Percentiles rank a stretch among this genome's conserved stretches.
These are phyloP conservation scores for Phoma sp. DNA, from an alignment of 2,329 filamentous ascomycete genomes.

Conservation along the genomic window DNA sequence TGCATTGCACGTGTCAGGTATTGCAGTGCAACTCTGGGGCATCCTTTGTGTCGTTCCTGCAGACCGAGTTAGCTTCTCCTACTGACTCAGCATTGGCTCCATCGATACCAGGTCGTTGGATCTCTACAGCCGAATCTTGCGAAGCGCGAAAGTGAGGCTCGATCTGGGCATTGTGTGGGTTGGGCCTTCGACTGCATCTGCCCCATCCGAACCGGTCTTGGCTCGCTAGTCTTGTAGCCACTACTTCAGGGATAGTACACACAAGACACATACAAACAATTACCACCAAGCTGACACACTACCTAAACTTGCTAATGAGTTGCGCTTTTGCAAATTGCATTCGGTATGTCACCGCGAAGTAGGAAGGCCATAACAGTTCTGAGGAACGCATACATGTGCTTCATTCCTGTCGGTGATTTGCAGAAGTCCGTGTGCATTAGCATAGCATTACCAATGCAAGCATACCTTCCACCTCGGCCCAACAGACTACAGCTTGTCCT, in stretches of 20 bases:
- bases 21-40: background rate
- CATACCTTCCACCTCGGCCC: background rate
- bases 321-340: background rate
- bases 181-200: conserved; percentile 5
- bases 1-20: background rate
- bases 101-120: conserved; percentile 24
- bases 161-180: background rate
- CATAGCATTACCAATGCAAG: background rate
- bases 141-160: conserved; percentile 18
- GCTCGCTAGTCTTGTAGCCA: background rate
- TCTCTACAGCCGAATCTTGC: conserved; percentile 5
- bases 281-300: background rate
- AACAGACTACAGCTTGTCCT: background rate
- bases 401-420: no score
- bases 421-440: background rate
- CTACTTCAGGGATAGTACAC: background rate
- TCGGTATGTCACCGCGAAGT: background rate
- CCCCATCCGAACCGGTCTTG: conserved; percentile 9
- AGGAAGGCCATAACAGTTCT: background rate
- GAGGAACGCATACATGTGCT: background rate
- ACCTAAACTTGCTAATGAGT: background rate
- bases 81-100: conserved; percentile 18
- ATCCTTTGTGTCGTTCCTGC: conserved; percentile 6
- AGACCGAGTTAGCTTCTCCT: background rate
- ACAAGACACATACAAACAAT: background rate